Base-by-base conservation (phyloP, 306 rosid genomes). In the Alnus glutinosa region DNA sequence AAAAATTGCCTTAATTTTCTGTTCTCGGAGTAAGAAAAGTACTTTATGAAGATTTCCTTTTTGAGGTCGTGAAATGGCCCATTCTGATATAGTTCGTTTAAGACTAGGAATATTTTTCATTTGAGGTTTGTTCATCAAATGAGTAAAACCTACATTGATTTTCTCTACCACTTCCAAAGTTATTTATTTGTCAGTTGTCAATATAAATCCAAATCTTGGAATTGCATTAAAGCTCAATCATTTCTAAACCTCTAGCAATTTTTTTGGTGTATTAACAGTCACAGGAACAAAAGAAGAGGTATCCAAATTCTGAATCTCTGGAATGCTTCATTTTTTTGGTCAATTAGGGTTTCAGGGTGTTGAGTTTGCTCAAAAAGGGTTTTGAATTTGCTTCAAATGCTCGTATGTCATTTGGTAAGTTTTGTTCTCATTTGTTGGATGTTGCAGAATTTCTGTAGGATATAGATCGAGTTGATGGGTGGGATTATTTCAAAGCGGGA, bases 401-500 rank as follows among this genome's bases (percentile, higher is more conserved):
- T 57, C 23, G 1, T 63, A 34, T 75, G 14, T 52, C n/a, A n/a
- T 77, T 61, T 71, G 71, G 74, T 55, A 16, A 28, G 42, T 34
- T 54, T 14, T 7, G 61, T 58, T 69, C 23, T 32, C 14, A 2
- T 54, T 47, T 64, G 18, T 42, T 66, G 71, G 42, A 51, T 76
- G 68, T 5, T 82, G 79, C 80, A 83, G 87, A 78, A 48, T 72
- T 77, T 80, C 68, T 5, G 15, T 51, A 77, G 87, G 79, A 61
- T 75, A 78, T 55, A 57, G 79, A 23, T 23, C 28, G 28, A 80
- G 75, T 62, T 55, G 55, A 94, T 95, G 98, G 98, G 98, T 82
- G 97, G 97, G 74, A 77, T 73, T 66, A 16, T 59, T 83, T 95
- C 98, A 8, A 91, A 85, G 82, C 84, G 87, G n/a, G 32, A 86